These are phyloP conservation scores for Trypanosoma melophagium DNA, from an alignment of 208 protist species.

Conservation along the genomic window DNA sequence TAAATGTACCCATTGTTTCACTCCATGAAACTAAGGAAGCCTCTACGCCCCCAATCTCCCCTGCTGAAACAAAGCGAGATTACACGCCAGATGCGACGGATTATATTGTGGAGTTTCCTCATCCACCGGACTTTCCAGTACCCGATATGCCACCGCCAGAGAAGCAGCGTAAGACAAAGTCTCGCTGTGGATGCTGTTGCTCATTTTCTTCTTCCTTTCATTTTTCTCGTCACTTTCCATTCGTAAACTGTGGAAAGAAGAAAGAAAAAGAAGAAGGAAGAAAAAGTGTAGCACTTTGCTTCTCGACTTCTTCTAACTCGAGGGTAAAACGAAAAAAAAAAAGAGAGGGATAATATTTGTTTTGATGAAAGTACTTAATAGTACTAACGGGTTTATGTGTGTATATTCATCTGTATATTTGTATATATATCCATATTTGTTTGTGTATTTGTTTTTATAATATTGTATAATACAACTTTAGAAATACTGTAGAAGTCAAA, in stretches of 20 bases:
- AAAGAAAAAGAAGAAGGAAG: not conserved
- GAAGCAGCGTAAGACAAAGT: constrained; percentile 21
- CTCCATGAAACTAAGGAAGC: not conserved
- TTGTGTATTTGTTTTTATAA: no score
- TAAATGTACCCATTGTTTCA: not conserved
- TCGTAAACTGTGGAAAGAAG: not conserved
- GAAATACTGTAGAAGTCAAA: no score
- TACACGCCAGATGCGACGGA: constrained; percentile 11
- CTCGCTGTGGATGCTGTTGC: constrained; percentile 8
- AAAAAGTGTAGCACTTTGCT: not conserved
- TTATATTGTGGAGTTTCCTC: constrained; percentile 59
- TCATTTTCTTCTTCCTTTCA: not conserved
- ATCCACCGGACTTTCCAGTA: constrained; percentile 42
- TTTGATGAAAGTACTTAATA: no score
- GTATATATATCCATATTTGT: no score
- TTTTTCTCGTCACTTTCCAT: constrained; percentile 17
- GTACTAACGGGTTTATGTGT: no score
- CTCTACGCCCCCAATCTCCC: not conserved
- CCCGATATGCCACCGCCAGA: constrained; percentile 55
- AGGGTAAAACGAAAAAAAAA: not conserved
- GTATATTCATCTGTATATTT: no score
- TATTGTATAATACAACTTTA: no score
- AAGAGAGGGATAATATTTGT: no score
- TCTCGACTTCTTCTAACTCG: not conserved
- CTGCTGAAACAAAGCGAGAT: not conserved